phyloP scores from a whole-genome alignment of 2,329 filamentous ascomycete genomes.

The Leptographium wingfieldii region DNA sequence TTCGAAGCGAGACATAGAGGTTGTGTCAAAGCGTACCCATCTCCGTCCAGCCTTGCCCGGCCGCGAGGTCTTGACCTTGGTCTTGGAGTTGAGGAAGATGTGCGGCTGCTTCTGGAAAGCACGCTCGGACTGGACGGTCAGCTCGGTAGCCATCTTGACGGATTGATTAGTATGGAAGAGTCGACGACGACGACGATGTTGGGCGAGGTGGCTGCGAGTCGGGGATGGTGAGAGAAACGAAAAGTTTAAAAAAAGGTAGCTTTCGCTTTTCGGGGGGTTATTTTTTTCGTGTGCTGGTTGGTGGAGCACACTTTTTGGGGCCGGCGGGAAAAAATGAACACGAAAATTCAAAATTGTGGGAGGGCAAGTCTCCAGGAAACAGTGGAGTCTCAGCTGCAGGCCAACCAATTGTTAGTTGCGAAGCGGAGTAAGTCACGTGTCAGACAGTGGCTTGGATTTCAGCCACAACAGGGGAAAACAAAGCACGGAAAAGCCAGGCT shows the following conservation, averaged over 20 bases:
- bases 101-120: constrained; percentile 99
- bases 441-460: not conserved
- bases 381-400: not conserved
- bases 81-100: constrained; percentile 98
- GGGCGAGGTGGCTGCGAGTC: constrained; percentile 2
- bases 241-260: not conserved
- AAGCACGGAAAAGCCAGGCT: too few species aligned
- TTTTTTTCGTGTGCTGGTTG: constrained; percentile 14
- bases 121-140: constrained; percentile 99
- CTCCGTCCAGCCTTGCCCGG: constrained; percentile 86
- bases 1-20: not conserved
- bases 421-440: not conserved
- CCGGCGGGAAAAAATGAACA: constrained; percentile 5
- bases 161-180: constrained; percentile 3
- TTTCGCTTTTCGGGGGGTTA: not conserved
- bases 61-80: constrained; percentile 70
- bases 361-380: constrained; percentile 8
- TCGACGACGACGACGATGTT: not conserved
- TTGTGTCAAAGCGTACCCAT: constrained; percentile 28
- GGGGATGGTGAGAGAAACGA: not conserved
- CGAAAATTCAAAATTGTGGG: constrained; percentile 11
- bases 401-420: not conserved
- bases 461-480: not conserved
- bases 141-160: constrained; percentile 77
- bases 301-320: constrained; percentile 9